Base-by-base conservation (phyloP, 352 stramenopile genomes). In the Thraustotheca clavata region DNA sequence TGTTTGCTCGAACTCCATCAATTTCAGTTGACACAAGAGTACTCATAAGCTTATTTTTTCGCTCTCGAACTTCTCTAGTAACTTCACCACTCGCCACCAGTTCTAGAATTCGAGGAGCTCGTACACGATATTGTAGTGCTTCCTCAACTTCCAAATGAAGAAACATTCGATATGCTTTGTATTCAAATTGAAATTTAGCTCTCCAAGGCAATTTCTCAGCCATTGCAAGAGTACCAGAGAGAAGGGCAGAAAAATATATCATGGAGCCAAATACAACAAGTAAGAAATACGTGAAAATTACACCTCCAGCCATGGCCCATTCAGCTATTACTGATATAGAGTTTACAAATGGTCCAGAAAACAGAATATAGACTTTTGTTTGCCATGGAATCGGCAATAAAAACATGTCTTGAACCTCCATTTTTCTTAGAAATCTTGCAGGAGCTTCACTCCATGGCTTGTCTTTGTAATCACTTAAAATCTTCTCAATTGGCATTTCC, bases 251-350 rank as follows among this genome's bases (percentile, higher is more conserved):
- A 0, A 16, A 9, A 20, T 65, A 65, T 11, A 65, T 33, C 8
- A 35, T 24, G 4, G 57, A 54, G 35, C 57, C 57, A 40, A 65
- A 65, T 16, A 43, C 57, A 22, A 65, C 57, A 22, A 65, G 57
- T 18, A 55, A 8, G 11, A 33, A 18, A 46, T 65, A 65, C 27
- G 57, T 39, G 24, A 55, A 34, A 33, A 65, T 36, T 29, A 65
- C 47, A 20, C 57, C 32, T 20, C 41, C 38, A 18, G 57, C 57
- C 14, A 65, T 16, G 22, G 41, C 40, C 57, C 57, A 65, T 16
- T 65, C 47, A 32, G 38, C 36, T 5, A 41, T 24, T 9, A 24
- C 24, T 4, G 16, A 9, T 8, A 65, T 20, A 22, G 46, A 18
- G 4, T 40, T 18, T n/a, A 40, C 46, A 3, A 27, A 18, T n/a